Evolutionary conservation across 805 yeast genomes (phyloP).

Genomic region (Myxozyma vanderwaltii): DNA sequence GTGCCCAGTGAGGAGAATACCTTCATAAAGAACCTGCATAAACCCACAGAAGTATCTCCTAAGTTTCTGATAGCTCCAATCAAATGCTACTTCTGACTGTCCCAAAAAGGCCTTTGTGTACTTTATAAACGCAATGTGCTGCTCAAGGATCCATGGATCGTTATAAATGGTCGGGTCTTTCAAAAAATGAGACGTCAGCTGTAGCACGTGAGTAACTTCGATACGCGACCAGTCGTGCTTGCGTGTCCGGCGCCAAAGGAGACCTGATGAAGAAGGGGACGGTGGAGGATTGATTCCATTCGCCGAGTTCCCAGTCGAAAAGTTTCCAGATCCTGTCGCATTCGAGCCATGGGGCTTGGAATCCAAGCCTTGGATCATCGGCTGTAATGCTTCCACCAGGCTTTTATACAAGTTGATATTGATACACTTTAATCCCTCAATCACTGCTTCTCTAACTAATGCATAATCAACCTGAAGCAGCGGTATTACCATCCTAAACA

Average conservation of each 20-base stretch:
- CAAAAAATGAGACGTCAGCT: slow-evolving; percentile 66
- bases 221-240: slow-evolving; percentile 53
- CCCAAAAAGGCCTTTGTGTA: slow-evolving; percentile 63
- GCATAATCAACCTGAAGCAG: slow-evolving; percentile 69
- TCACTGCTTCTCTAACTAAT: slow-evolving; percentile 78
- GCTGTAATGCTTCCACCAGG: slow-evolving; percentile 55
- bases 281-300: slow-evolving; percentile 1
- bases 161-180: slow-evolving; percentile 53
- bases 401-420: slow-evolving; percentile 87
- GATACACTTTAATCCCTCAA: slow-evolving; percentile 84
- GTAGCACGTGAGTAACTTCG: slow-evolving; percentile 76
- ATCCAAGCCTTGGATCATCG: slow-evolving; percentile 12
- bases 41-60: slow-evolving; percentile 84
- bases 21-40: slow-evolving; percentile 67
- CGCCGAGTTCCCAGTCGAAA: not conserved
- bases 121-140: slow-evolving; percentile 62
- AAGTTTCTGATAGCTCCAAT: slow-evolving; percentile 71
- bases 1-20: slow-evolving; percentile 40
- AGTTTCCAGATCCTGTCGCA: not conserved
- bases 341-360: not conserved
- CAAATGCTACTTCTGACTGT: slow-evolving; percentile 58
- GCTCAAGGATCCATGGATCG: slow-evolving; percentile 71
- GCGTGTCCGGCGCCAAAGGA: slow-evolving; percentile 28
- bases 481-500: slow-evolving; percentile 85
- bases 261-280: slow-evolving; percentile 18